A percentile compares a stretch with the other conserved stretches of the same genome.
phyloP scores from a whole-genome alignment of 176 grass and related monocot genomes.

The Juncus inflexus region DNA sequence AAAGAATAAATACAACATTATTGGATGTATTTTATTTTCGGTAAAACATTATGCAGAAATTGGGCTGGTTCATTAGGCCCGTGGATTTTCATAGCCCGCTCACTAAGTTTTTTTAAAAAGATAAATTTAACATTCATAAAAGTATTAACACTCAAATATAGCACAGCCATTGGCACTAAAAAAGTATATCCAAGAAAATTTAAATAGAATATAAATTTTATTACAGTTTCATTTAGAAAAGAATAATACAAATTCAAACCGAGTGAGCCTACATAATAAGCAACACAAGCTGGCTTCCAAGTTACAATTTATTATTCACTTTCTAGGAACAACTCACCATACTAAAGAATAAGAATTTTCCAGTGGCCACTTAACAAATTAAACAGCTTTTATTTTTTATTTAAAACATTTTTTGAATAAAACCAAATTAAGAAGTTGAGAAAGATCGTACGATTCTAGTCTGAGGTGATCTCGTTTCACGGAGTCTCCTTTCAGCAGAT shows the following conservation, averaged over 20 bases:
- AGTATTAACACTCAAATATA: no score
- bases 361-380: background rate
- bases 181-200: no score
- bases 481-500: constrained; percentile 51
- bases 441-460: constrained; percentile 29
- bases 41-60: no score
- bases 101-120: no score
- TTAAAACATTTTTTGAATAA: no score
- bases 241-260: no score
- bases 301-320: background rate
- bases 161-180: no score
- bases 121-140: no score
- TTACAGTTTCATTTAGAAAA: background rate
- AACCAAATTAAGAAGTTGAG: background rate
- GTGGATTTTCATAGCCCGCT: no score
- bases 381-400: background rate
- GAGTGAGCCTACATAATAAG: background rate
- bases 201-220: background rate
- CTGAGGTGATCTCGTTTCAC: constrained; percentile 43
- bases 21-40: no score
- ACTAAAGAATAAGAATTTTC: constrained; percentile 22
- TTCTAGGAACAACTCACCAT: constrained; percentile 10
- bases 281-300: background rate
- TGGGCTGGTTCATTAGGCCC: no score
- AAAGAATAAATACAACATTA: no score